Evolutionary conservation across 192 early-diverging fungal species (phyloP).

Genomic region (Entomortierella lignicola): DNA sequence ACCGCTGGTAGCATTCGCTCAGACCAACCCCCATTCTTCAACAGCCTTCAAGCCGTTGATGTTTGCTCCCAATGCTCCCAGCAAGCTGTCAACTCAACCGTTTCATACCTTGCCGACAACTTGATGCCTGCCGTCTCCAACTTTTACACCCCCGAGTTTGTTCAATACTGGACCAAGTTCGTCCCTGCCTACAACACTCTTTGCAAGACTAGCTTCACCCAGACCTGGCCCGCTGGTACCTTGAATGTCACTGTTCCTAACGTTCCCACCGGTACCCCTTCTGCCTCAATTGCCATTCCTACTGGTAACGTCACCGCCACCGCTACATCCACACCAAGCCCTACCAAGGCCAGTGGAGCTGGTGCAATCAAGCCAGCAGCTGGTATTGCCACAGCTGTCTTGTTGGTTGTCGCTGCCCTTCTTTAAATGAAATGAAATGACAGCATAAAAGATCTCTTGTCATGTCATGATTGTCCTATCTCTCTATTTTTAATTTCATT

Average conservation of each 20-base stretch:
- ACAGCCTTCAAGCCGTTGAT: conserved; percentile 12
- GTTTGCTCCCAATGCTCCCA: conserved; percentile 35
- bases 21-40: conserved; percentile 29
- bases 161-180: conserved; percentile 46
- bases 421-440: conserved; percentile 11
- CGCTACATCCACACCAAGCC: not conserved
- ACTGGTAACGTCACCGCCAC: conserved; percentile 2
- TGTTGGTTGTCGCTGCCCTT: conserved; percentile 34
- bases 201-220: conserved; percentile 30
- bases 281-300: not conserved
- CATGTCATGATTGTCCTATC: no score
- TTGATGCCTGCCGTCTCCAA: conserved; percentile 26
- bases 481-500: no score
- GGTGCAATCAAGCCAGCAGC: conserved; percentile 42
- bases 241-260: conserved; percentile 33
- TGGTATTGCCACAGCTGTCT: conserved; percentile 15
- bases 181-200: conserved; percentile 29
- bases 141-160: conserved; percentile 53
- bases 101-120: conserved; percentile 19
- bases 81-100: conserved; percentile 15
- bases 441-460: no score
- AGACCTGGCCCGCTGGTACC: conserved; percentile 40
- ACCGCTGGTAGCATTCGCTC: conserved; percentile 33
- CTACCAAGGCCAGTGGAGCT: conserved; percentile 6
- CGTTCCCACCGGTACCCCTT: conserved; percentile 13